phyloP scores from a whole-genome alignment of 306 rosid genomes.

The Prunus dulcis region DNA sequence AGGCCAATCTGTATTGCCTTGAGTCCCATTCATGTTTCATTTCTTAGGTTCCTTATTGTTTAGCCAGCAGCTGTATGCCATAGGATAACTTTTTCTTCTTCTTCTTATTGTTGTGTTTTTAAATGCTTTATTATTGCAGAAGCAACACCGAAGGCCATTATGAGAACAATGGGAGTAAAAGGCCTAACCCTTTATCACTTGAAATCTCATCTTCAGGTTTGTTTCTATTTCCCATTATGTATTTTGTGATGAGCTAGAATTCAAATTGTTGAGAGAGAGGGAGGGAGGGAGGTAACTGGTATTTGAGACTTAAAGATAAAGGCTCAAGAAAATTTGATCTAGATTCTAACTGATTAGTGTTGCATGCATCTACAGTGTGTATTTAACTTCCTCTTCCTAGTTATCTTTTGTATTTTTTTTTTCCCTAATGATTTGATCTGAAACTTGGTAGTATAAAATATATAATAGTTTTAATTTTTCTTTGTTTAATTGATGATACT shows the following conservation, averaged over 20 bases:
- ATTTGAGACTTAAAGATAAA: not conserved
- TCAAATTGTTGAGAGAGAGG: not conserved
- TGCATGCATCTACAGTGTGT: not conserved
- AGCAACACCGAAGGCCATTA: constrained; percentile 58
- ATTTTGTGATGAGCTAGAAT: not conserved
- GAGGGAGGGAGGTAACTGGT: not conserved
- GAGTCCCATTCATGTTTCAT: constrained; percentile 7
- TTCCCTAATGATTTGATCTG: not conserved
- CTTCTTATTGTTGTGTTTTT: not conserved
- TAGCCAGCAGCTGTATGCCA: not conserved
- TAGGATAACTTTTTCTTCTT: not conserved
- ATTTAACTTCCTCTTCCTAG: not conserved
- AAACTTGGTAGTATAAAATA: not conserved
- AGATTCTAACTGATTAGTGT: not conserved
- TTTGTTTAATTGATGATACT: constrained; percentile 12
- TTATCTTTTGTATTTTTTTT: not conserved
- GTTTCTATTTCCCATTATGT: constrained; percentile 10
- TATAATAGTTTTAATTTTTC: not conserved
- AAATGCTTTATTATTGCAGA: constrained; percentile 32
- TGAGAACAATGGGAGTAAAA: constrained; percentile 67
- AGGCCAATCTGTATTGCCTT: not conserved
- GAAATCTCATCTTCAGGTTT: constrained; percentile 65
- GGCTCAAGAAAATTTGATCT: constrained; percentile 1
- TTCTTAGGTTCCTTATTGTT: not conserved
- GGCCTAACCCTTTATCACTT: constrained; percentile 66